Base-by-base conservation (phyloP, 1,284 basidiomycete species). In the Puccinia triticina region DNA sequence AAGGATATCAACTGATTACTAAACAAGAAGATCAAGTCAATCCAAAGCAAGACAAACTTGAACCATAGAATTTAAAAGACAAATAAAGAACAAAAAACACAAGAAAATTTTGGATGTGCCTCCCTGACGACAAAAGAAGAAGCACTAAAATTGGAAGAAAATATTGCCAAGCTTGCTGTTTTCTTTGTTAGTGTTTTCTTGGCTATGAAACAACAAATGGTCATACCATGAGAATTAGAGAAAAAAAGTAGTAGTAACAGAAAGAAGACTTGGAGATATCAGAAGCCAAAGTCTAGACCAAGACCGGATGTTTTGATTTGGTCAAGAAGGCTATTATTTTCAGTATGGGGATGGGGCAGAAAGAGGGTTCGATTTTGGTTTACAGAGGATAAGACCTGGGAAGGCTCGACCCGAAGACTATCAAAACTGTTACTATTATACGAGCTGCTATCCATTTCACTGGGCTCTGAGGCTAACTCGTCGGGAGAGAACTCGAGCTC, bases 401-500 rank as follows among this genome's bases (percentile, higher is more conserved):
- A 37, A n/a, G 34, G 34, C 11, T 59, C 55, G 29, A 37, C 37
- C 2, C 53, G 26, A 8, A 40, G 55, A 34, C 57, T 76, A n/a
- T 46, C 55, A 37, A 55, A 50, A 34, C 32, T 37, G 29, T 34
- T 57, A 37, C 34, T n/a, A 18, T 32, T 37, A 59, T 76, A 50
- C 37, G 23, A 57, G 64, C 16, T 67, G 16, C 34, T 67, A 37
- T 76, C 37, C 1, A 55, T 18, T n/a, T 76, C 72, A 7, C 29
- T 59, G 12, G 48, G 26, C 0, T 50, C 50, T 0, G 50, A 32
- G 55, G 55, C n/a, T 2, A 57, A 57, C 7, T 57, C 55, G n/a
- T 57, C 23, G n/a, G n/a, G n/a, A 26, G 55, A 57, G 43, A 64
- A 23, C 32, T 66, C 48, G 40, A 80, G 34, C 46, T 80, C 77